phyloP scores from a whole-genome alignment of 805 yeast genomes.

The Ogataea zsoltii region DNA sequence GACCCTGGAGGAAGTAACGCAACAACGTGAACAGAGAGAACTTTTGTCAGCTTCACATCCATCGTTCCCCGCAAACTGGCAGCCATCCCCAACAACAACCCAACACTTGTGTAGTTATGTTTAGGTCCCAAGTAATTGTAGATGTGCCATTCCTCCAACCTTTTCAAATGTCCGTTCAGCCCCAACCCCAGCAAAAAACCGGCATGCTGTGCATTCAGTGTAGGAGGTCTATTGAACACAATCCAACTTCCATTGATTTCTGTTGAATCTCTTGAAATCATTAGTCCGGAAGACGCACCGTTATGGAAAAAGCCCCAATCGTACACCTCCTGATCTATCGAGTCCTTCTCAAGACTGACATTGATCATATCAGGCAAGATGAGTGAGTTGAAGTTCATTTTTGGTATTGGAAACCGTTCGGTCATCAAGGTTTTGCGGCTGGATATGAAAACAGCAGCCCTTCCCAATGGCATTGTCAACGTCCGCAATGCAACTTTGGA shows the following conservation, averaged over 20 bases:
- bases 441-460: constrained; percentile 70
- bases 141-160: constrained; percentile 93
- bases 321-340: constrained; percentile 47
- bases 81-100: constrained; percentile 86
- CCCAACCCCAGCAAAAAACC: constrained; percentile 95
- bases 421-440: constrained; percentile 78
- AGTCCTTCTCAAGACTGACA: constrained; percentile 56
- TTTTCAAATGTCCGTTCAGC: constrained; percentile 79
- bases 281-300: constrained; percentile 86
- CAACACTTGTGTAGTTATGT: constrained; percentile 80
- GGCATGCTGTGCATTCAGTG: constrained; percentile 79
- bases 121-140: constrained; percentile 92
- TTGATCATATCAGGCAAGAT: constrained; percentile 66
- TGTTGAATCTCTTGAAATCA: constrained; percentile 61
- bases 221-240: constrained; percentile 75
- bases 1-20: constrained; percentile 92
- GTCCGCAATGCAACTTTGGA: constrained; percentile 68
- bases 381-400: constrained; percentile 64
- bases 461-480: constrained; percentile 72
- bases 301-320: constrained; percentile 92
- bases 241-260: constrained; percentile 91
- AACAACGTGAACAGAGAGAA: constrained; percentile 87
- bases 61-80: constrained; percentile 82
- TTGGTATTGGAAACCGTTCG: constrained; percentile 79
- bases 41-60: constrained; percentile 87